Base-by-base conservation (phyloP, 2,329 filamentous ascomycete genomes). In the Waltergamsia citrina region DNA sequence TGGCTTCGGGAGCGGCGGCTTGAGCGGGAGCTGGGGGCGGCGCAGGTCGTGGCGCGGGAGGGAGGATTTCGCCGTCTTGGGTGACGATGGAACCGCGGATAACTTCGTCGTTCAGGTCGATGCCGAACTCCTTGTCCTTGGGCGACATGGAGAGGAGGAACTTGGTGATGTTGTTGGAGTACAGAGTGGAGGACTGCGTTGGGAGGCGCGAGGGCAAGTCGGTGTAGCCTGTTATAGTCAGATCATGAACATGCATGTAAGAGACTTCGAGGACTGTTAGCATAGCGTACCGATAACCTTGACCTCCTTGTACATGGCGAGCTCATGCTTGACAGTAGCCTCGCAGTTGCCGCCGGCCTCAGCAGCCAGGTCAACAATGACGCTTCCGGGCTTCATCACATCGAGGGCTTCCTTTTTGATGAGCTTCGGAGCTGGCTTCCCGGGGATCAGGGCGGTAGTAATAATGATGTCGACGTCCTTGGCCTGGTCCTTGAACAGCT, bases 121-220 rank as follows among this genome's bases (percentile, higher is more conserved):
- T 68, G 7, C 85, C 84, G 42, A 86, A 94, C 24, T 80, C 71
- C 42, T 85, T 86, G 3, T 86, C 78, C 38, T 81, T 72, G 2
- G 85, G 84, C 2, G 78, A 59, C 68, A 94, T 85, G 0, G 86
- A 92, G 8, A 94, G 67, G 19, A 94, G 63, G 37, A 88, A 82
- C 52, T 94, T 94, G 44, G 81, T 87, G 47, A 94, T 88, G 51
- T 94, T 94, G 69, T 94, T 94, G 3, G 85, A 92, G 57, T 94
- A 94, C 15, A 94, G 63, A 0, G 85, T 93, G 1, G 86, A 93
- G 0, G 86, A 85, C 54, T 94, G 87, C 1, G 86, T 93, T 0
- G 87, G 85, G 3, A 94, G 68, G 29, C 86, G 74, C 21, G 86
- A 93, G 1, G 87, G 86, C 19, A 94, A 68, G 56, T 94, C 86